A percentile compares a stretch with the other conserved stretches of the same genome.
These are phyloP conservation scores for Didymella glomerata DNA, from an alignment of 2,329 filamentous ascomycete species.

Conservation along the genomic window DNA sequence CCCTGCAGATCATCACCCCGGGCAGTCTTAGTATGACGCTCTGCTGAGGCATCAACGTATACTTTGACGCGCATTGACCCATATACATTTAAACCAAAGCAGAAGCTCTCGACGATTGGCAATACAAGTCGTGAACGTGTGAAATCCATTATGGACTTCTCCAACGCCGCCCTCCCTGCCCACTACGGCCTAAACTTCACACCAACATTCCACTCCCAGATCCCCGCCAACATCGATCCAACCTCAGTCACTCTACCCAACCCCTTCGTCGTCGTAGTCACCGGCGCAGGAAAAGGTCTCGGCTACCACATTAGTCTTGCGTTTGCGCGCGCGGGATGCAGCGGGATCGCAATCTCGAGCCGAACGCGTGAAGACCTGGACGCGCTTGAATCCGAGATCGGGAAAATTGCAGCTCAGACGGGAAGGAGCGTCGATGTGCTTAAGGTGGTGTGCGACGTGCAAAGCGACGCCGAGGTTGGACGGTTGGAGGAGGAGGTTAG, in stretches of 20 bases:
- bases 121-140: no score
- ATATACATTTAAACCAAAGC: no score
- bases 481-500: constrained; percentile 19
- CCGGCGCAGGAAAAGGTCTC: constrained; percentile 64
- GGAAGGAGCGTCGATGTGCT: constrained; percentile 40
- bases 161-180: neutral
- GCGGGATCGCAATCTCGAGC: constrained; percentile 59
- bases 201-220: constrained; percentile 53
- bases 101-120: no score
- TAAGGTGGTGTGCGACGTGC: constrained; percentile 27
- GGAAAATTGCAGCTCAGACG: constrained; percentile 10
- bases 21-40: no score
- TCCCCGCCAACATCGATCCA: constrained; percentile 60
- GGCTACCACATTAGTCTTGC: constrained; percentile 61
- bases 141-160: neutral
- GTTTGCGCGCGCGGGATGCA: constrained; percentile 63
- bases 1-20: neutral
- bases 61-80: no score
- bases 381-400: constrained; percentile 16
- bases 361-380: constrained; percentile 30
- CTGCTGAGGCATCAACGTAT: no score
- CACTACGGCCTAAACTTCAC: constrained; percentile 22
- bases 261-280: constrained; percentile 57
- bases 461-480: constrained; percentile 11
- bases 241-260: constrained; percentile 44